These are phyloP conservation scores for Aspergillus mulundensis DNA, from an alignment of 495 filamentous ascomycete species.

Conservation along the genomic window DNA sequence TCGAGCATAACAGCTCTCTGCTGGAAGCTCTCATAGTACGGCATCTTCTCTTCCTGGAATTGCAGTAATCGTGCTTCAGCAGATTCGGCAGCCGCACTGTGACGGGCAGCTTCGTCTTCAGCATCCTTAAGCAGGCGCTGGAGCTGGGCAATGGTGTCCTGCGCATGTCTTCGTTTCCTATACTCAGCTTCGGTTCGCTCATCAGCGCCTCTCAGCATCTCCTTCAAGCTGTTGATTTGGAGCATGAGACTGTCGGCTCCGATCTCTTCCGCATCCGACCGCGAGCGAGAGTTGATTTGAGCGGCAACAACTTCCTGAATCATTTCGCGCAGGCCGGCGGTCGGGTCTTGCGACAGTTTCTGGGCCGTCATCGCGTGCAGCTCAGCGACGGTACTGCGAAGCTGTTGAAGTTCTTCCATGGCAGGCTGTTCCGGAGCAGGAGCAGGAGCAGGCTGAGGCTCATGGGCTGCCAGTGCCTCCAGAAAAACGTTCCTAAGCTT, in stretches of 20 bases:
- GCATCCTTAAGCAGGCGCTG: conserved; percentile 67
- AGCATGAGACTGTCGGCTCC: conserved; percentile 50
- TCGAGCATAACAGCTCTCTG: conserved; percentile 61
- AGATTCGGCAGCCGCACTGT: conserved; percentile 66
- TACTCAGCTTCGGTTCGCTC: conserved; percentile 57
- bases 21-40: conserved; percentile 44
- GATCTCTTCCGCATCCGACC: conserved; percentile 42
- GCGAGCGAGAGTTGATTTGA: conserved; percentile 33
- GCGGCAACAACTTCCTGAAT: conserved; percentile 43
- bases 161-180: conserved; percentile 59
- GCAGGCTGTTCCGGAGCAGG: conserved; percentile 30
- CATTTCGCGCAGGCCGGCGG: conserved; percentile 40
- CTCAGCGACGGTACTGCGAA: conserved; percentile 56
- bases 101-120: conserved; percentile 65
- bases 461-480: conserved; percentile 68
- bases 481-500: conserved; percentile 76
- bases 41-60: conserved; percentile 50
- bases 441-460: conserved; percentile 19
- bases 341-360: conserved; percentile 37
- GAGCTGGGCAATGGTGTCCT: conserved; percentile 69
- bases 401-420: conserved; percentile 38
- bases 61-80: conserved; percentile 53
- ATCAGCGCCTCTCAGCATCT: conserved; percentile 49
- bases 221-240: conserved; percentile 51
- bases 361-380: conserved; percentile 46